Conservation (phyloP, 305 asterid species). For the Fraxinus sp. region DNA sequence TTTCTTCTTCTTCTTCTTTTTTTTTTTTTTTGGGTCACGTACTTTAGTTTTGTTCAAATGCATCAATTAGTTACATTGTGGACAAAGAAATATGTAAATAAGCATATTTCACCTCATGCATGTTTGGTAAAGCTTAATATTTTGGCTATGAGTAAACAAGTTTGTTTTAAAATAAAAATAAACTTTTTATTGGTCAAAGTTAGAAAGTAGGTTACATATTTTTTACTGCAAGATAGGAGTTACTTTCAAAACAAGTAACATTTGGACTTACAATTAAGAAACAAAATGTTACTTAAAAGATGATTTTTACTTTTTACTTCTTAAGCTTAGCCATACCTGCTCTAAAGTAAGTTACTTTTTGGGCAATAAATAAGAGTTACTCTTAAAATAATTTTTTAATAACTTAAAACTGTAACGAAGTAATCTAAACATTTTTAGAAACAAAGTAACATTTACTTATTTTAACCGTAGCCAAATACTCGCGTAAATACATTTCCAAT, state of each 20-base stretch:
- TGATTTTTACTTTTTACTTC: neutral
- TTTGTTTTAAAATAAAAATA: neutral
- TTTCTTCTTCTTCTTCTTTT: neutral
- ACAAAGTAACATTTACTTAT: neutral
- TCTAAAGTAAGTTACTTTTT: neutral
- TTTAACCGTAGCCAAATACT: neutral
- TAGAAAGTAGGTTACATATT: neutral
- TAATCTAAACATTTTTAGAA: neutral
- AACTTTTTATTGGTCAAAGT: neutral
- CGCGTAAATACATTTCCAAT: neutral
- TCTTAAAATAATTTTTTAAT: neutral
- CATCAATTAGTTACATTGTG: neutral
- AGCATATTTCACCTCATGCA: neutral
- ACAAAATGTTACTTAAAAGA: neutral
- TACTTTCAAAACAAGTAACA: neutral
- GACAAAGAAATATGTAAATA: neutral
- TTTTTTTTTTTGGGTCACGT: neutral
- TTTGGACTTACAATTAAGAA: neutral
- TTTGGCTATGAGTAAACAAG: neutral
- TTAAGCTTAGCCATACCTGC: neutral
- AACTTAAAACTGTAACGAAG: neutral
- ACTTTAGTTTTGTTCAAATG: neutral
- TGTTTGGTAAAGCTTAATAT: neutral
- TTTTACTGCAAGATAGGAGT: neutral
- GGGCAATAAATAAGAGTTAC: neutral